Percentiles rank a stretch among this genome's conserved stretches.
Evolutionary conservation across 768 basidiomycete species (phyloP).

Genomic region (Coprinellus aureogranulatus): DNA sequence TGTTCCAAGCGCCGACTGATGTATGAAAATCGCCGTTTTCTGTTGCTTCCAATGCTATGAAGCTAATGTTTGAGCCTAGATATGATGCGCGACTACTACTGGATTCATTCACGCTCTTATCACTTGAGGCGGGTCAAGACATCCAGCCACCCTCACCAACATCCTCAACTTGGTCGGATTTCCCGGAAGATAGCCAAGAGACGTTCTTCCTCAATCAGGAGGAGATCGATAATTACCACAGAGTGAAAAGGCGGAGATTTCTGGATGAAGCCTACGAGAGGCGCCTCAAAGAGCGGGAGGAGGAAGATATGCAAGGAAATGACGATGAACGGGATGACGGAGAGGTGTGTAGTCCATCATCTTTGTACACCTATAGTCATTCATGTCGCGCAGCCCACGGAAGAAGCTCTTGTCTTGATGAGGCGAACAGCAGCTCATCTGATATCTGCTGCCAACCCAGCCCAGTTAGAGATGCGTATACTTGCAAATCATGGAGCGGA

Average conservation of each 20-base stretch:
- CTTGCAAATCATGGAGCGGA: constrained; percentile 82
- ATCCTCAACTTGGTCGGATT: constrained; percentile 68
- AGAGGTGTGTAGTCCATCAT: constrained; percentile 18
- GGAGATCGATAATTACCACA: constrained; percentile 64
- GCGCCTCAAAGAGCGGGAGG: constrained; percentile 57
- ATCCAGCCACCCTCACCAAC: constrained; percentile 41
- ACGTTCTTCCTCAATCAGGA: constrained; percentile 72
- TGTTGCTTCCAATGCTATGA: too few species aligned
- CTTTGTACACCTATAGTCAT: not conserved
- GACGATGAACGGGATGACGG: constrained; percentile 69
- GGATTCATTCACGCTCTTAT: constrained; percentile 40
- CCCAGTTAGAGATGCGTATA: constrained; percentile 84
- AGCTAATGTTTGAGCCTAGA: too few species aligned
- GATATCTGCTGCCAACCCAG: constrained; percentile 67
- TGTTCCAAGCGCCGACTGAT: not conserved
- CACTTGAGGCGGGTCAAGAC: not conserved
- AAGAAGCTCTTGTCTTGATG: constrained; percentile 61
- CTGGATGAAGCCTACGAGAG: constrained; percentile 62
- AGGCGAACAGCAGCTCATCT: constrained; percentile 70
- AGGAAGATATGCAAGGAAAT: constrained; percentile 41
- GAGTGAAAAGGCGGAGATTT: constrained; percentile 63
- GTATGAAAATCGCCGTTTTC: too few species aligned
- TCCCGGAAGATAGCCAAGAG: constrained; percentile 84
- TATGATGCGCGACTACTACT: constrained; percentile 80
- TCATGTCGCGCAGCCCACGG: constrained; percentile 46